phyloP scores from a whole-genome alignment of 352 stramenopile species.

The Lagenidium giganteum region DNA sequence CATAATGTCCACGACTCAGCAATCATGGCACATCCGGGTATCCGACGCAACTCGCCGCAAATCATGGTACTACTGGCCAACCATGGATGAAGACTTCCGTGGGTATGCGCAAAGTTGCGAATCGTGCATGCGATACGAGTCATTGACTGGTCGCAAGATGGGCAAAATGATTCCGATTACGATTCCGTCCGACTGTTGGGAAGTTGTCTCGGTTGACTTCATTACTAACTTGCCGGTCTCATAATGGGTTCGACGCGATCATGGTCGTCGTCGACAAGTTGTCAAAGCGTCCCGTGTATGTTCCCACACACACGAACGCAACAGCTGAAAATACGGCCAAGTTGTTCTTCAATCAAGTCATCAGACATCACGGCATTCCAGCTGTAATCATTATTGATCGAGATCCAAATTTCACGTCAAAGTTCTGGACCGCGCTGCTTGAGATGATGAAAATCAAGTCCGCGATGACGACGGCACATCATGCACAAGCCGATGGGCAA shows the following conservation, averaged over 20 bases:
- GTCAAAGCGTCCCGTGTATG: too few relatives aligned
- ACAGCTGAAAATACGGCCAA: too few relatives aligned
- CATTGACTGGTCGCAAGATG: too few relatives aligned
- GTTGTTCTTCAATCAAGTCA: too few relatives aligned
- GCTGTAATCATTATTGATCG: too few relatives aligned
- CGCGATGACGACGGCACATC: constrained; percentile 5
- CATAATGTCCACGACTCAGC: background rate
- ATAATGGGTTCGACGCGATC: too few relatives aligned
- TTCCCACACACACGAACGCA: too few relatives aligned
- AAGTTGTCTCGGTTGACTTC: constrained; percentile 3
- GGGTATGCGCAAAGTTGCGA: background rate
- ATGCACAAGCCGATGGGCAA: constrained; percentile 10
- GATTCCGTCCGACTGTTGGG: constrained; percentile 1
- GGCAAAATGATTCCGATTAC: background rate
- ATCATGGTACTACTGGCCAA: too few relatives aligned
- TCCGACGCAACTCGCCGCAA: too few relatives aligned
- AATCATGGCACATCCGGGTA: background rate
- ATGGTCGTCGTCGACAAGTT: too few relatives aligned
- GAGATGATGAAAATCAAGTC: constrained; percentile 9
- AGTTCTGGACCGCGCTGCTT: constrained; percentile 13
- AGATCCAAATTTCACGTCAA: constrained; percentile 9
- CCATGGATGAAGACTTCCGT: background rate
- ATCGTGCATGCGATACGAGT: background rate
- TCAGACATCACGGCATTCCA: too few relatives aligned
- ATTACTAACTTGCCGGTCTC: background rate